Base-by-base conservation (phyloP, 257 asterid genomes). In the Solanum megistacrolobum region DNA sequence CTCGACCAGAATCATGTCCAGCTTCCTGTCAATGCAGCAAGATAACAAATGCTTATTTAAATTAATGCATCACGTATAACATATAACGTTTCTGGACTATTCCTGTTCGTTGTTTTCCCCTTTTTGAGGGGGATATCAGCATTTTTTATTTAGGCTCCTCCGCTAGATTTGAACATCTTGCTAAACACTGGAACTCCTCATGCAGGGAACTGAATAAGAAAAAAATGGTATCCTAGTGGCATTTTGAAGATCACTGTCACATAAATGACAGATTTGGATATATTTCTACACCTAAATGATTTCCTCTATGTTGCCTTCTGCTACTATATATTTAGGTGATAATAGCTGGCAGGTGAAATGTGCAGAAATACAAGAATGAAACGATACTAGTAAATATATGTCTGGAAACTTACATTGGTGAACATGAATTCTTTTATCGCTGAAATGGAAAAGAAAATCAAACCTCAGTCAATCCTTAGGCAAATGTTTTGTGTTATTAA, bases 1-100 rank as follows among this genome's bases (percentile, higher is more conserved):
- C 90, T 97, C 99, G 4, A 97, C 95, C 39, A 96, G 88, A 86
- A 97, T 83, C 86, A 97, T 90, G 83, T 93, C 98, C n/a, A 95
- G 95, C 81, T 87, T 91, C 90, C 89, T 91, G 85, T 94, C 95
- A 29, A 76, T 92, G 88, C 94, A 93, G 93, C 75, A 88, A 65
- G 41, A 36, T 52, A 84, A 78, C 76, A 65, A 78, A 82, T 85
- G 43, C 27, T 18, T 18, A 31, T 81, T 31, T 46, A 46, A 43
- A 46, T 48, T 29, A 46, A 18, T 52, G 71, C 16, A 31, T 27
- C 85, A 29, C 14, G 23, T 4, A 14, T 43, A 35, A 8, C 38
- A 25, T 27, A 23, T 29, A 46, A 85, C 6, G 7, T n/a, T 65
- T 84, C 79, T 65, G n/a, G 20, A 38, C 21, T 68, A 68, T 38